phyloP scores from a whole-genome alignment of 164 flowering plant species.

The Nelumbo lutea region DNA sequence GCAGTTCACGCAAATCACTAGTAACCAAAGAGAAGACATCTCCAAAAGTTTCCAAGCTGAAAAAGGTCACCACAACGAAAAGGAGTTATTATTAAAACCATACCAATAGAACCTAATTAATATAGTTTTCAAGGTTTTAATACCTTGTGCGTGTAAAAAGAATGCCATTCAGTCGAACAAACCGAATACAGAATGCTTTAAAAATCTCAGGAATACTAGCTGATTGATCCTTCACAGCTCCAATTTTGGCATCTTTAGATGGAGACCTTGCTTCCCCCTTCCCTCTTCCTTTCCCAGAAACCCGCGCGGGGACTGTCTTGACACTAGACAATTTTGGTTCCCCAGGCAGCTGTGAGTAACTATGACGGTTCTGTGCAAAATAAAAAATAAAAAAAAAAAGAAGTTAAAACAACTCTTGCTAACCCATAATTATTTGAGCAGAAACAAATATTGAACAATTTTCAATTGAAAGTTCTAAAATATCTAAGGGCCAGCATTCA shows the following conservation, averaged over 20 bases:
- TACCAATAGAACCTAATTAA: background rate
- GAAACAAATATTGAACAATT: background rate
- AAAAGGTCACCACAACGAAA: conserved; percentile 2
- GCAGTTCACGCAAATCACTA: conserved; percentile 52
- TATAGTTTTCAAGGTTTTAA: background rate
- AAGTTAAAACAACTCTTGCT: background rate
- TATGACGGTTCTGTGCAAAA: conserved; percentile 74
- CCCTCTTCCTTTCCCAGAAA: conserved; percentile 52
- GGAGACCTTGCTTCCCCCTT: conserved; percentile 45
- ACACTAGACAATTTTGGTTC: conserved; percentile 19
- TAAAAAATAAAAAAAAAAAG: background rate
- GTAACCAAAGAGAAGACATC: conserved; percentile 62
- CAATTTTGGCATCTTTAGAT: conserved; percentile 38
- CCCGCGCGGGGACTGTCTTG: conserved; percentile 19
- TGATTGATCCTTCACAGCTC: conserved; percentile 32
- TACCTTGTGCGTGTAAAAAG: conserved; percentile 96
- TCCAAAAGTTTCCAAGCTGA: conserved; percentile 80
- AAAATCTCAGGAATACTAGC: conserved; percentile 30
- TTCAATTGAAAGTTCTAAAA: background rate
- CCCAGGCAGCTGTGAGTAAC: conserved; percentile 24
- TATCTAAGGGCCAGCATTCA: background rate
- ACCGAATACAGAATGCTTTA: conserved; percentile 63
- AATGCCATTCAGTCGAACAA: conserved; percentile 89
- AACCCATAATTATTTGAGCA: background rate
- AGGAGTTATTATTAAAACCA: background rate